Evolutionary conservation across 306 rosid species (phyloP), one percentile per base, ranked within the genome.

Genomic region (Castanea sativa): DNA sequence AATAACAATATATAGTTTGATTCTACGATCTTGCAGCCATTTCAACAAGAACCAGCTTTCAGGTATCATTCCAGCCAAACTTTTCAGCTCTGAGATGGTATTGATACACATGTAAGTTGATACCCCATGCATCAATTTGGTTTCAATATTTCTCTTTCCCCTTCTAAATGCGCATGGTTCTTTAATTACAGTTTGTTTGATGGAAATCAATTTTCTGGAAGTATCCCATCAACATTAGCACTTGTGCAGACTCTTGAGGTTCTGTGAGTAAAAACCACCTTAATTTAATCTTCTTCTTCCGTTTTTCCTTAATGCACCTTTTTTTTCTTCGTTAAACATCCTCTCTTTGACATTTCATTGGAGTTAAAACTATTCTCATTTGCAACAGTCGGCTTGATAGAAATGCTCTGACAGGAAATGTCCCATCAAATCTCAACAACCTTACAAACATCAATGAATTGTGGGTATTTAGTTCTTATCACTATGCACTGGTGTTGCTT

Each of bases 21-120:
- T 73, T 61, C 65, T 73, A 55, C 83, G 68, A 63, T 76, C 73
- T 68, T 87, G 87, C 93, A 95, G 99, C 88, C 99, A 95, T 90
- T 93, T 95, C 87, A 95, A 90, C 81, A 92, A 95, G 88, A 95
- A 95, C 88, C 84, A 88, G 86, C 90, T 95, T 74, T 91, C 96
- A 69, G 97, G 98, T 74, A 3, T 83, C 83, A 93, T 95, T 79
- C 88, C 98, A 27, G 55, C 88, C 6, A 33, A 79, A 77, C 90
- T 95, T 76, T 95, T 95, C 83, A 87, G 88, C 85, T 81, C 96
- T 51, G 73, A 82, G 30, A 95, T 93, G 99, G 81, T 51, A 58
- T 89, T 95, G 75, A 93, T 95, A 80, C 99, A 95, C 72, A 58
- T 91, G 99, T 95, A 91, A 88, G 97, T 83, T 41, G 63, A 77